Base-by-base conservation (phyloP, 1,139 yeast genomes). In the Arxiozyma bovina region DNA sequence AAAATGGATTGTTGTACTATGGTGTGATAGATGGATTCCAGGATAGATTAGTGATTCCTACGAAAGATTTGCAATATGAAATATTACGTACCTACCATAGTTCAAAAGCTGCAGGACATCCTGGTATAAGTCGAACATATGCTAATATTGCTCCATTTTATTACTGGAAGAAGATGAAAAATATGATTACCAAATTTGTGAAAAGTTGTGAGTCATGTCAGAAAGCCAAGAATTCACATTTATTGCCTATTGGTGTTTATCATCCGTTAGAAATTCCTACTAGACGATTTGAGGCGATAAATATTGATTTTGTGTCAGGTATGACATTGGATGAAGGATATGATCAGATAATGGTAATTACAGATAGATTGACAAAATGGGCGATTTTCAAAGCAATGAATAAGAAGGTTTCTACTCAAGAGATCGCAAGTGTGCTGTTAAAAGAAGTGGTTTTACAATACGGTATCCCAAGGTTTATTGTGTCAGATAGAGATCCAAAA, bases 241-340 rank as follows among this genome's bases (percentile, higher is more conserved):
- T 21, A 5, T 17, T 18, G n/a, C 52, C 27, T 17, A 22, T 21
- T 30, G 52, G 52, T 27, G 17, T 22, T 43, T 50, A 25, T 27
- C 34, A 42, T 20, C 48, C 48, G 2, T 21, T 50, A 11, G 12
- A 27, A n/a, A 42, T 50, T 30, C 52, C 52, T 18, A 21, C 27
- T 21, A 18, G 30, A 20, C 27, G 47, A n/a, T 50, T 47, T 47
- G 17, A 41, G 9, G 18, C 27, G 12, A 43, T 43, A 21, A 30
- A 43, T 23, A 42, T 50, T 45, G 52, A 50, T 45, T 50, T 50
- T 43, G 17, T 50, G 11, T 18, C 48, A 18, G 48, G 48, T 30
- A 50, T 43, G 43, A 6, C 25, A 20, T 27, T 15, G 8, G 47
- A 25, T 23, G 17, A 17, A 7, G 27, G 8, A 9, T 27, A n/a